A percentile compares a stretch with the other conserved stretches of the same genome.
phyloP scores from a whole-genome alignment of 2,329 filamentous ascomycete genomes.

The Botryosphaeria dothidea region DNA sequence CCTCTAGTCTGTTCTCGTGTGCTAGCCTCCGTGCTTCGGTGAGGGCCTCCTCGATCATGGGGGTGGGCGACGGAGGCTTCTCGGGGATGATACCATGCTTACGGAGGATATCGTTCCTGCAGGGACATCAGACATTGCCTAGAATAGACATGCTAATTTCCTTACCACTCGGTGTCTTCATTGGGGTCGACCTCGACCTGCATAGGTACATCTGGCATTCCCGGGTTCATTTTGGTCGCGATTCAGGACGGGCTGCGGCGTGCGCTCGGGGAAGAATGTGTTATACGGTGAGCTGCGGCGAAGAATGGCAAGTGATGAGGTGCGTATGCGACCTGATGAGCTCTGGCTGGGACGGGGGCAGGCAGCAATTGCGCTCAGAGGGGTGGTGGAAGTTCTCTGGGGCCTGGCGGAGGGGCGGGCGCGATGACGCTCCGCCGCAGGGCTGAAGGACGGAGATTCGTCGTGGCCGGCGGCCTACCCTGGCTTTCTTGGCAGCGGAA shows the following conservation, averaged over 20 bases:
- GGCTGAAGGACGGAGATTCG: background rate
- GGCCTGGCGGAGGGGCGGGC: constrained; percentile 12
- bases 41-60: constrained; percentile 93
- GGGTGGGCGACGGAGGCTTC: constrained; percentile 92
- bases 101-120: constrained; percentile 95
- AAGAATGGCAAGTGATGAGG: background rate
- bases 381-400: background rate
- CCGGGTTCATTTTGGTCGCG: constrained; percentile 29
- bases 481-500: background rate
- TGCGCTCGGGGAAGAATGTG: background rate
- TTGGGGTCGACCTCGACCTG: constrained; percentile 92
- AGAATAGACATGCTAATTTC: background rate
- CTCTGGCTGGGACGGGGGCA: background rate
- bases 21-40: constrained; percentile 78
- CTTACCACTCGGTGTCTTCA: constrained; percentile 93
- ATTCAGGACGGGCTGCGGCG: background rate
- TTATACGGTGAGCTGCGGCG: background rate
- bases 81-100: constrained; percentile 98
- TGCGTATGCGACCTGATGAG: too few species aligned
- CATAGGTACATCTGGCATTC: constrained; percentile 57
- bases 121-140: constrained; percentile 17
- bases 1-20: constrained; percentile 89
- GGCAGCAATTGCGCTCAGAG: background rate
- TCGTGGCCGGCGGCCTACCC: background rate
- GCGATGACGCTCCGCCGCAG: constrained; percentile 15